Evolutionary conservation across 495 filamentous ascomycete species (phyloP).

Genomic region (Podospora tetraspora): DNA sequence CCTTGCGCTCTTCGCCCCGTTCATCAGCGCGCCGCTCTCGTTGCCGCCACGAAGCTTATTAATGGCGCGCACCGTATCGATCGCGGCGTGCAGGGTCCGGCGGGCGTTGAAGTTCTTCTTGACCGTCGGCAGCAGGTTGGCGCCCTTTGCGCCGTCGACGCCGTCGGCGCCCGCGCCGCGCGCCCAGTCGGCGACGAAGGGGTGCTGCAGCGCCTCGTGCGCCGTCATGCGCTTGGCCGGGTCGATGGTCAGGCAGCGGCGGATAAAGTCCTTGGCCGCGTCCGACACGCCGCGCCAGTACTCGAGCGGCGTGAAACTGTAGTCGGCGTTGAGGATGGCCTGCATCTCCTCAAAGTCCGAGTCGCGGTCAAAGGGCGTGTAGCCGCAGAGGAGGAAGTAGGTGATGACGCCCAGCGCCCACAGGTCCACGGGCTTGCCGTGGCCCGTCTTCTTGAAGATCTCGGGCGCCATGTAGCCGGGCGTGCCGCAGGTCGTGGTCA

Average conservation of each 20-base stretch:
- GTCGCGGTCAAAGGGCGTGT: constrained; percentile 97
- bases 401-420: constrained; percentile 97
- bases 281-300: constrained; percentile 95
- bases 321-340: constrained; percentile 93
- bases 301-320: constrained; percentile 89
- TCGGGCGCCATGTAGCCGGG: constrained; percentile 98
- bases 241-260: constrained; percentile 78
- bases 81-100: constrained; percentile 88
- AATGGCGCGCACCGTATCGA: constrained; percentile 96
- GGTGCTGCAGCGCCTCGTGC: constrained; percentile 83
- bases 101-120: constrained; percentile 99
- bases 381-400: constrained; percentile 96
- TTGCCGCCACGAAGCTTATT: constrained; percentile 90
- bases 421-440: constrained; percentile 86
- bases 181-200: constrained; percentile 66
- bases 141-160: constrained; percentile 57
- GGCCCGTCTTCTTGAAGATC: constrained; percentile 81
- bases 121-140: constrained; percentile 83
- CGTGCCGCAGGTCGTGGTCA: constrained; percentile 96
- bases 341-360: constrained; percentile 99
- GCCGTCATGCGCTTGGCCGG: constrained; percentile 84
- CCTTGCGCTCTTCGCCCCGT: constrained; percentile 43
- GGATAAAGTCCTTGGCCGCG: constrained; percentile 81
- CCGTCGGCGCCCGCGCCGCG: constrained; percentile 45
- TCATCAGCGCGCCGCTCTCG: constrained; percentile 51